Evolutionary conservation across 164 flowering plant species (phyloP).

Genomic region (Kingdonia uniflora): DNA sequence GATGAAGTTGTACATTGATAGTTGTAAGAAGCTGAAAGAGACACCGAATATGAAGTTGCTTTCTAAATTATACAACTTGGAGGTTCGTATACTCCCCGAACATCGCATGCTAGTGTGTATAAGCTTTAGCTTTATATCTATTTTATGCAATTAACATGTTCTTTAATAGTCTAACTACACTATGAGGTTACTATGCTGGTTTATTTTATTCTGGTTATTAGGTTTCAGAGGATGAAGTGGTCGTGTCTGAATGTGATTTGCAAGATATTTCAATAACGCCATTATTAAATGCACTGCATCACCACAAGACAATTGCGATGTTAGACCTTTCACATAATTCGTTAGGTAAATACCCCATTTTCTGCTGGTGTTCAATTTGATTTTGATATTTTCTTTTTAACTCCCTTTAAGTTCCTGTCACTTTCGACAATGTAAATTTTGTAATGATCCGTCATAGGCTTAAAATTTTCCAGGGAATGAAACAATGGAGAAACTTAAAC

Average conservation of each 20-base stretch:
- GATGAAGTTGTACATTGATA: constrained; percentile 72
- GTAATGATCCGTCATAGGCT: neutral
- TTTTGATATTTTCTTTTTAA: too few relatives aligned
- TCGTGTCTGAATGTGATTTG: constrained; percentile 69
- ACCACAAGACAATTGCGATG: constrained; percentile 54
- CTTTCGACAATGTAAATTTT: too few relatives aligned
- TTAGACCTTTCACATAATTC: constrained; percentile 82
- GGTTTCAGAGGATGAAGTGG: constrained; percentile 90
- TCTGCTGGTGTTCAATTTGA: too few relatives aligned
- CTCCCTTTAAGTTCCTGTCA: too few relatives aligned
- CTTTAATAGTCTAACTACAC: neutral
- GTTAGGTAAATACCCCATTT: constrained; percentile 38
- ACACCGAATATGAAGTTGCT: constrained; percentile 68
- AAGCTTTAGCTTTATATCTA: neutral
- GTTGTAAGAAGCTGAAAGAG: constrained; percentile 60
- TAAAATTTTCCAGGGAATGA: constrained; percentile 52
- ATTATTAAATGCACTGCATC: constrained; percentile 52
- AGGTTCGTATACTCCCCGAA: constrained; percentile 54
- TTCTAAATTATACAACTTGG: constrained; percentile 63
- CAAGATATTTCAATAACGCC: constrained; percentile 80
- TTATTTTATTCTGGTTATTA: constrained; percentile 16
- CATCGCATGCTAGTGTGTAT: too few relatives aligned
- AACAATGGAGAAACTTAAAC: constrained; percentile 72
- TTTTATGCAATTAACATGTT: neutral
- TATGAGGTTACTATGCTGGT: constrained; percentile 2